These are phyloP conservation scores for Metschnikowia cerradonensis DNA, from an alignment of 805 yeast species.

Conservation along the genomic window DNA sequence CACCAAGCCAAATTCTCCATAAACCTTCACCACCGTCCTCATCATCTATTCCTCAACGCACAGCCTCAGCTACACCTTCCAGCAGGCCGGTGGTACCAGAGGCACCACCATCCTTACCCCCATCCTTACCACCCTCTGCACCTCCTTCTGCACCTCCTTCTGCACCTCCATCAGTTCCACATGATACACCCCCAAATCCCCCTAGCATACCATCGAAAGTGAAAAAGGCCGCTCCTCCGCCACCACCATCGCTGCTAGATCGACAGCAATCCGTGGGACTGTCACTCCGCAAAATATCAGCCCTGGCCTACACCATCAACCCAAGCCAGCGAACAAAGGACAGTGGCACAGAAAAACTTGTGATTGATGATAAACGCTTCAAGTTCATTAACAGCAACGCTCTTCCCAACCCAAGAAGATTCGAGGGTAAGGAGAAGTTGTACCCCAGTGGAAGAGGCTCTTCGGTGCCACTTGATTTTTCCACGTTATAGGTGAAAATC, in stretches of 20 bases:
- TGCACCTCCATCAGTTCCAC: slow-evolving; percentile 17
- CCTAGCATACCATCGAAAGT: slow-evolving; percentile 5
- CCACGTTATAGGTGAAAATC: slow-evolving; percentile 12
- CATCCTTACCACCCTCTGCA: slow-evolving; percentile 8
- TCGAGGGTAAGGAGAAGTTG: slow-evolving; percentile 61
- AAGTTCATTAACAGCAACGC: slow-evolving; percentile 62
- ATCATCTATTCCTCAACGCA: neutral
- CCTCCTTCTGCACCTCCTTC: slow-evolving; percentile 19
- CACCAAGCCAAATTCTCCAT: neutral
- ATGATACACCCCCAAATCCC: slow-evolving; percentile 8
- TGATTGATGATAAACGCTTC: slow-evolving; percentile 68
- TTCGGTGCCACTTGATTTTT: slow-evolving; percentile 77
- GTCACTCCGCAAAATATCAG: slow-evolving; percentile 56
- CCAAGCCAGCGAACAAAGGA: slow-evolving; percentile 25
- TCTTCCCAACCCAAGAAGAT: slow-evolving; percentile 84
- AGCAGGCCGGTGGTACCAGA: neutral
- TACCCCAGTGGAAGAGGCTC: slow-evolving; percentile 96
- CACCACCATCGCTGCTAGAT: slow-evolving; percentile 27
- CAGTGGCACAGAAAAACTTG: slow-evolving; percentile 25
- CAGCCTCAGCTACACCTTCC: neutral
- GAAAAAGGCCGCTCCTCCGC: slow-evolving; percentile 30
- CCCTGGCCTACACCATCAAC: slow-evolving; percentile 63
- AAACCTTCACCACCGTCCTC: neutral
- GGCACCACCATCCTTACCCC: slow-evolving; percentile 2
- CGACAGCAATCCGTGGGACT: slow-evolving; percentile 46